Evolutionary conservation across 1,284 basidiomycete species (phyloP), one percentile per base, ranked within the genome.

Genomic region (Austroboletus novae-zelandiae): DNA sequence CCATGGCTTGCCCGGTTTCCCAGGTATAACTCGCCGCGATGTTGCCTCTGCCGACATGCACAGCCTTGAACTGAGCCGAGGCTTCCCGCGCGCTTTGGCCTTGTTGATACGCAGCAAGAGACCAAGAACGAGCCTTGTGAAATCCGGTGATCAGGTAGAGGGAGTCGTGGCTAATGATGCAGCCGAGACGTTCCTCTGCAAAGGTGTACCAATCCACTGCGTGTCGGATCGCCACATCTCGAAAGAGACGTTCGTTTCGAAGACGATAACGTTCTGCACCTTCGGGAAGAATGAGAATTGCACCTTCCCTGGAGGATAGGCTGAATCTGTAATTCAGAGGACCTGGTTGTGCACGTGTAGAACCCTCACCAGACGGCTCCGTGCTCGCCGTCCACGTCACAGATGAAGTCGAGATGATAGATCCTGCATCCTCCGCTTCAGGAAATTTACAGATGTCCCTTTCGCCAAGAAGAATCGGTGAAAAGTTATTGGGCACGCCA

Each of bases 61-160:
- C 60, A 14, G 58, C 49, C 36, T 64, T 48, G 13, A n/a, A 49
- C 30, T 36, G 57, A 10, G 0, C 64, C 60, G 18, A 61, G 32
- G 5, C 49, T 43, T 10, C 40, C 40, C 25, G 3, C 15, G n/a
- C 17, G 14, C 25, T 9, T n/a, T 41, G 40, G 11, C 10, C 37
- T 1, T 23, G 18, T 29, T 29, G 23, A 41, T 41, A 41, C 29
- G 40, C 25, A 14, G 40, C 40, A 27, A 41, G 25, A 15, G 40
- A 27, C 60, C 62, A 63, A 2, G 64, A 54, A n/a, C 48, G 53
- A 2, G 64, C 53, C n/a, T n/a, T 66, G 52, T 66, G 53, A 8
- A 63, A 40, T 2, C 64, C 61, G 1, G 61, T 66, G 40, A 63
- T 50, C 43, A 63, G 46, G 25, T 63, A 63, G 44, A 63, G 51